Evolutionary conservation across 75 land plant genomes (phyloP), one percentile per base, ranked within the genome.

Genomic region (Azolla pinnata): DNA sequence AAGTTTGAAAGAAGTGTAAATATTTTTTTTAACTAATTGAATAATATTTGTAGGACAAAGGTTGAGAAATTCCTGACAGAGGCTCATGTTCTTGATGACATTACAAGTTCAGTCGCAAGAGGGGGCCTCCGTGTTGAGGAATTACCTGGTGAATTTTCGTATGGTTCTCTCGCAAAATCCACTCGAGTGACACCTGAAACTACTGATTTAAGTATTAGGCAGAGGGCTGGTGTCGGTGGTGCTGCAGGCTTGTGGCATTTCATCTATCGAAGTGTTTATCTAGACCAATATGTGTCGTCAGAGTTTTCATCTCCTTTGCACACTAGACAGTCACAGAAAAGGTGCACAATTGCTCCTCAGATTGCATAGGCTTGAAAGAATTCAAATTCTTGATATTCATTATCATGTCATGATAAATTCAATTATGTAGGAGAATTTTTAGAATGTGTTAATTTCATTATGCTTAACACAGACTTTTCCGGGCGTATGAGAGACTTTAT

Each of bases 241-340:
- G 85, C 90, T 42, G 75, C 75, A 74, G 99, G 99, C 56, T 85
- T 93, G 29, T 93, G 87, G 96, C 96, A 93, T 83, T 93, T 93
- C 33, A 85, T 93, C 28, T 93, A 93, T 66, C 69, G 84, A 29
- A 89, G 88, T 66, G 80, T 81, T 33, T 79, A 75, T 66, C 75
- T 93, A 49, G 85, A 86, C 50, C 99, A 93, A 60, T 93, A 89
- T 80, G 96, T 89, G 18, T 78, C 96, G 20, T 93, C 99, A 56
- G 99, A 89, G 60, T 93, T 81, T 65, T 79, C 96, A 31, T 67
- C 96, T 30, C 87, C 96, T 4, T 25, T 89, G 44, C 75, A 69
- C 20, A 71, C 46, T 54, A 57, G 56, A 1, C 40, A 34, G 26
- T 83, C 93, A 59, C 90, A 93, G 62, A 93, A 93, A 53, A 86